A percentile compares a stretch with the other conserved stretches of the same genome.
Evolutionary conservation across 1,284 basidiomycete species (phyloP).

Genomic region (Schizophyllum amplum): DNA sequence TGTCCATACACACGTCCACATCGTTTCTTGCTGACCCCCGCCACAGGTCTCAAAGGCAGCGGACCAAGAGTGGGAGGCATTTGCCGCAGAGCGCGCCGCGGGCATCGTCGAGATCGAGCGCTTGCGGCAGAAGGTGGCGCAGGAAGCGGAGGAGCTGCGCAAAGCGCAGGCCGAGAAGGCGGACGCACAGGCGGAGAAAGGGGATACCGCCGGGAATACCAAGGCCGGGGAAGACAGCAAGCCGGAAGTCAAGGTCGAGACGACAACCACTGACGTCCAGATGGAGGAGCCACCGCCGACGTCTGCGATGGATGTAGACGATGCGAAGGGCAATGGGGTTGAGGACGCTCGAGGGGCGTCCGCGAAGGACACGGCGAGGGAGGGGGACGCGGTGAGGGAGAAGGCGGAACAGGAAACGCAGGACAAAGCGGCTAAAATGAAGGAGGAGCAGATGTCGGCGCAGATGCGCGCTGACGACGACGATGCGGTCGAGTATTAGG

Average conservation of each 20-base stretch:
- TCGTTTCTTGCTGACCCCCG: no score
- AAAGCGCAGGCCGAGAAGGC: conserved; percentile 23
- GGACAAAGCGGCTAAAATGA: conserved; percentile 24
- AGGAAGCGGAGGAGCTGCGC: conserved; percentile 50
- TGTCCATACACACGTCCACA: conserved; percentile 2
- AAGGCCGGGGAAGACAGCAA: conserved; percentile 15
- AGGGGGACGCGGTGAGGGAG: conserved; percentile 24
- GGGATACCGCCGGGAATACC: conserved; percentile 18
- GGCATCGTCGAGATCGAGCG: conserved; percentile 56
- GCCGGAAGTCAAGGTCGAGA: conserved; percentile 37
- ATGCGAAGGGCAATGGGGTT: background rate
- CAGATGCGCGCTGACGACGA: conserved; percentile 44
- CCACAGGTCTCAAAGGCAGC: conserved; percentile 50
- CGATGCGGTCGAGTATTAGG: conserved; percentile 53
- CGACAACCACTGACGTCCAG: conserved; percentile 26
- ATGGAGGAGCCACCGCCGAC: background rate
- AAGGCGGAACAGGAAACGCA: conserved; percentile 22
- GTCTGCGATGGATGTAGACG: background rate
- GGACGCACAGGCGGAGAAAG: conserved; percentile 17
- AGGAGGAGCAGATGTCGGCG: conserved; percentile 33
- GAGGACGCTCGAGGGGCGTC: background rate
- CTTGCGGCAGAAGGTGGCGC: conserved; percentile 55
- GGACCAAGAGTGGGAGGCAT: conserved; percentile 61
- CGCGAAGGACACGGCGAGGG: conserved; percentile 15
- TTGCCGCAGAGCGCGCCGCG: conserved; percentile 47